These are phyloP conservation scores for Annona squamosa DNA, from an alignment of 164 flowering plant genomes.

Conservation along the genomic window DNA sequence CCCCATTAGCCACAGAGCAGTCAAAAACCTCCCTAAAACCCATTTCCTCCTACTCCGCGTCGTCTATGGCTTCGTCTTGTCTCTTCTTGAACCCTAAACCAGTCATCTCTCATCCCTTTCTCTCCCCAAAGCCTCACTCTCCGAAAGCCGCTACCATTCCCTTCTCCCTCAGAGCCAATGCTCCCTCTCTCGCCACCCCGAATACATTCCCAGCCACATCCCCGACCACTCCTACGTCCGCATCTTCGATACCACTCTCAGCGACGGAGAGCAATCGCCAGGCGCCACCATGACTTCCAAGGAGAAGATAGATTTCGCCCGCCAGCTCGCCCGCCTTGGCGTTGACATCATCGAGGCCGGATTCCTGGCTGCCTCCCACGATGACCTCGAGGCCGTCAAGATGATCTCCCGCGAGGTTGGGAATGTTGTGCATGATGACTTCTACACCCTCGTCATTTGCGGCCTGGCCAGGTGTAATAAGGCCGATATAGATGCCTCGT, in stretches of 20 bases:
- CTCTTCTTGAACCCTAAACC: conserved; percentile 1
- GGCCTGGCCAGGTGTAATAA: conserved; percentile 83
- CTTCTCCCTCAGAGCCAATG: neutral
- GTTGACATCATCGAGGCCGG: conserved; percentile 97
- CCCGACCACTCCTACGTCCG: conserved; percentile 78
- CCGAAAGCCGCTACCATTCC: neutral
- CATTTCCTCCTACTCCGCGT: neutral
- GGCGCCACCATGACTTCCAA: conserved; percentile 88
- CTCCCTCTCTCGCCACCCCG: conserved; percentile 33
- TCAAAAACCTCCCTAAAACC: neutral
- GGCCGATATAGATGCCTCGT: conserved; percentile 68
- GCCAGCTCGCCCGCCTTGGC: conserved; percentile 77
- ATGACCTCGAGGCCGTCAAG: conserved; percentile 75
- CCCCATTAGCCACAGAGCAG: neutral
- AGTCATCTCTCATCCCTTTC: neutral
- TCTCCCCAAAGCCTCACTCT: conserved; percentile 1
- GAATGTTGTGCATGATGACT: conserved; percentile 40
- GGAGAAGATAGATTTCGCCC: conserved; percentile 80
- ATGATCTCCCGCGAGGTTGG: conserved; percentile 74
- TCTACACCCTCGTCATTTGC: conserved; percentile 86
- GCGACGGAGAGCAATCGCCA: conserved; percentile 97
- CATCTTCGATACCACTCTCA: conserved; percentile 92
- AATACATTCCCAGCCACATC: conserved; percentile 68
- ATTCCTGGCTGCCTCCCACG: conserved; percentile 77
- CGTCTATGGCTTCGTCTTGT: neutral